These are phyloP conservation scores for Phialophora tarda DNA, from an alignment of 2,329 filamentous ascomycete species.

Conservation along the genomic window DNA sequence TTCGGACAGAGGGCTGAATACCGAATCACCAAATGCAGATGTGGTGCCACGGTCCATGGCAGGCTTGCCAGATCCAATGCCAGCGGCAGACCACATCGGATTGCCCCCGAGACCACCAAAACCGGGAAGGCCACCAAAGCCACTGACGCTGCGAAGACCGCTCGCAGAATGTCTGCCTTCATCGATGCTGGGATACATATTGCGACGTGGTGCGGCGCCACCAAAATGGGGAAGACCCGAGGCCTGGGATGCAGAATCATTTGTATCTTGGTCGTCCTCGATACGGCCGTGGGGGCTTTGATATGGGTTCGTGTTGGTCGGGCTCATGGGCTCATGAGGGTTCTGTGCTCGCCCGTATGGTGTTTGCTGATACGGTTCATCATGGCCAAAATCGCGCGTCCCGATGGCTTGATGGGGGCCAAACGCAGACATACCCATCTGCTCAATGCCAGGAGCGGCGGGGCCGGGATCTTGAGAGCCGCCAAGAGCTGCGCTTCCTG, in stretches of 20 bases:
- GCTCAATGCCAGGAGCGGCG: constrained; percentile 56
- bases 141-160: constrained; percentile 62
- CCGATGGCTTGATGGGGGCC: constrained; percentile 65
- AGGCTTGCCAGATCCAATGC: constrained; percentile 75
- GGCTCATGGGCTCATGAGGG: constrained; percentile 76
- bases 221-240: constrained; percentile 51
- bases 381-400: constrained; percentile 63
- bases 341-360: constrained; percentile 54
- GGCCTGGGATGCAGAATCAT: constrained; percentile 50
- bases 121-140: constrained; percentile 58
- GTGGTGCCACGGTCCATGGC: constrained; percentile 61
- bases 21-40: constrained; percentile 60
- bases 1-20: constrained; percentile 78
- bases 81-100: constrained; percentile 55
- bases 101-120: constrained; percentile 64
- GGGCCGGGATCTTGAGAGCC: constrained; percentile 74
- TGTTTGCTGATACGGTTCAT: constrained; percentile 63
- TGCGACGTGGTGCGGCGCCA: constrained; percentile 48
- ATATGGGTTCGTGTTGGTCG: constrained; percentile 94
- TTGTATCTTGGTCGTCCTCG: constrained; percentile 65
- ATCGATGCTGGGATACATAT: constrained; percentile 67
- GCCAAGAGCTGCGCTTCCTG: constrained; percentile 71
- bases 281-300: constrained; percentile 80
- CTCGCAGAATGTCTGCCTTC: constrained; percentile 95
- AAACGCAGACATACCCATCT: constrained; percentile 65